Evolutionary conservation across 163 green algal genomes (phyloP).

Genomic region (Chlamydomonas reinhardtii): DNA sequence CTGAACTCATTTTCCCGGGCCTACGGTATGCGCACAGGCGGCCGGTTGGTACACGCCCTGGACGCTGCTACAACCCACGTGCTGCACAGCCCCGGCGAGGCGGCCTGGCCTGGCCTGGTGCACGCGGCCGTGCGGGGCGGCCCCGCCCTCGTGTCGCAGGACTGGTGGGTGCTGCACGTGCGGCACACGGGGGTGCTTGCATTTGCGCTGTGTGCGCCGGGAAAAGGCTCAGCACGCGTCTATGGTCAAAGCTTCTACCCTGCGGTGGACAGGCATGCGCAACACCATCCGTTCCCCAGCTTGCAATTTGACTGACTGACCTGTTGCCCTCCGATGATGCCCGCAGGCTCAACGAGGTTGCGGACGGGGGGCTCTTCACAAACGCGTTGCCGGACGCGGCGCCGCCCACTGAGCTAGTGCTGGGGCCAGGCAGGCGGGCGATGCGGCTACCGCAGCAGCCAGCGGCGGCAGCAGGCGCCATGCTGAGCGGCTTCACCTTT

Average conservation of each 20-base stretch:
- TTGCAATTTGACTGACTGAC: too few species aligned
- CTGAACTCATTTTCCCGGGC: too few species aligned
- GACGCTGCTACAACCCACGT: constrained; percentile 13
- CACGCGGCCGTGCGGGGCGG: background rate
- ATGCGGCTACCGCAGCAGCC: background rate
- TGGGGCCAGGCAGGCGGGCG: background rate
- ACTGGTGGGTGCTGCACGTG: constrained; percentile 12
- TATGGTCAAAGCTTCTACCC: too few species aligned
- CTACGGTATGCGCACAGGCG: constrained; percentile 12
- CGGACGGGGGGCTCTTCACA: background rate
- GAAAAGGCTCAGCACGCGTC: too few species aligned
- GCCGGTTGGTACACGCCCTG: background rate
- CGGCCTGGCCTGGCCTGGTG: background rate
- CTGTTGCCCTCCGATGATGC: too few species aligned
- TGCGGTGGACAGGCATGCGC: too few species aligned
- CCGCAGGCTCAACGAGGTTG: background rate
- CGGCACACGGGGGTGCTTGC: too few species aligned
- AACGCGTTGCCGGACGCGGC: background rate
- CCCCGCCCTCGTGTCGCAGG: background rate
- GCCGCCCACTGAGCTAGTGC: background rate
- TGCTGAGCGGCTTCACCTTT: constrained; percentile 6
- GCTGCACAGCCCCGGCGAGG: background rate
- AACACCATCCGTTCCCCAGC: too few species aligned
- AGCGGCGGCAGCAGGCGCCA: background rate
- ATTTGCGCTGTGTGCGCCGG: too few species aligned